phyloP scores from a whole-genome alignment of 2,329 filamentous ascomycete species.

The Trichoderma atrobrunneum region DNA sequence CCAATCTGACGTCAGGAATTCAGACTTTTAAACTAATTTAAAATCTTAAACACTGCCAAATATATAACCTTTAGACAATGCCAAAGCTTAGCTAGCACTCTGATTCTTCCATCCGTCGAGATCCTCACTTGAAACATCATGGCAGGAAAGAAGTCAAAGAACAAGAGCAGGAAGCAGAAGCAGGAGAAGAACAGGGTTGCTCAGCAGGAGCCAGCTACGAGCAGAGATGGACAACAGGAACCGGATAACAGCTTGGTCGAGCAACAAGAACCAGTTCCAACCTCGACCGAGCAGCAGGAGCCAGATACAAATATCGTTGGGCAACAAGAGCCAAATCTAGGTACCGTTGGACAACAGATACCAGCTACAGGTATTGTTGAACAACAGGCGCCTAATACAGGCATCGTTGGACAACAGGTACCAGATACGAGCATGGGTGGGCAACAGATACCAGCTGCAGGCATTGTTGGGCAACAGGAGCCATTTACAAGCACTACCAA shows the following conservation, averaged over 20 bases:
- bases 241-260: not conserved
- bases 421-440: not conserved
- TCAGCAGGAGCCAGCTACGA: not conserved
- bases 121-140: not conserved
- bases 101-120: not conserved
- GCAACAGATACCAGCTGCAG: not conserved
- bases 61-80: not conserved
- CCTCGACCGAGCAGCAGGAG: not conserved
- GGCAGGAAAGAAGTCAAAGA: not conserved
- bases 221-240: not conserved
- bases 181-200: not conserved
- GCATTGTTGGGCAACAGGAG: not conserved
- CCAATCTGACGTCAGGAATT: not conserved
- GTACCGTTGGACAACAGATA: not conserved
- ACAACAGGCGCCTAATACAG: not conserved
- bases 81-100: not conserved
- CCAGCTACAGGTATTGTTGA: not conserved
- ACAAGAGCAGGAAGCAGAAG: not conserved
- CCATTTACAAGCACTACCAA: not conserved
- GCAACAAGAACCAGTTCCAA: not conserved
- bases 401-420: not conserved
- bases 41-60: not conserved
- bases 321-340: not conserved
- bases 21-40: not conserved
- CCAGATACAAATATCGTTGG: not conserved